These are phyloP conservation scores for Elsinoe fawcettii DNA, from an alignment of 2,329 filamentous ascomycete genomes.

Conservation along the genomic window DNA sequence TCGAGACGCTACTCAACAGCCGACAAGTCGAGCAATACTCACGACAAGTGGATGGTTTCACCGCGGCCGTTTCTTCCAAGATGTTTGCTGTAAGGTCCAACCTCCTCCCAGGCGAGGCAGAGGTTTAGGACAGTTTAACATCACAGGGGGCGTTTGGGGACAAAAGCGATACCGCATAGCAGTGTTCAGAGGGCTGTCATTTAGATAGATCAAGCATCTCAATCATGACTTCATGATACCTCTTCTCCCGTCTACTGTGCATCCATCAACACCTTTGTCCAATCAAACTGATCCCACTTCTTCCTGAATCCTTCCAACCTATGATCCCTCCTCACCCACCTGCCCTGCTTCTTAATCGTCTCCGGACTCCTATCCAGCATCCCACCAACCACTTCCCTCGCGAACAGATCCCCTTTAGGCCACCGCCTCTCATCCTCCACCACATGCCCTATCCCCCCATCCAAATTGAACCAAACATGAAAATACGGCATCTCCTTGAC, in stretches of 20 bases:
- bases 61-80: slow-evolving; percentile 83
- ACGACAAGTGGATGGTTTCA: slow-evolving; percentile 93
- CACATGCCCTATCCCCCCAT: slow-evolving; percentile 86
- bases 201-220: background rate
- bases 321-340: slow-evolving; percentile 64
- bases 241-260: slow-evolving; percentile 19
- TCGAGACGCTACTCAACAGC: slow-evolving; percentile 91
- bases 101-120: slow-evolving; percentile 48
- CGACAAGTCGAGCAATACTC: slow-evolving; percentile 97
- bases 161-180: slow-evolving; percentile 8
- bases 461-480: slow-evolving; percentile 88
- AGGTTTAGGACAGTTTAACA: background rate
- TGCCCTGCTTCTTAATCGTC: slow-evolving; percentile 80
- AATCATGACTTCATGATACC: slow-evolving; percentile 6
- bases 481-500: slow-evolving; percentile 98
- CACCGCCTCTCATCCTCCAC: slow-evolving; percentile 79
- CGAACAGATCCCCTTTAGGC: slow-evolving; percentile 89
- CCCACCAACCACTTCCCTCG: slow-evolving; percentile 81
- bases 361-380: slow-evolving; percentile 80
- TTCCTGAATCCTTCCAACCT: slow-evolving; percentile 72
- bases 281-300: slow-evolving; percentile 89
- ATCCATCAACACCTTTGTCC: slow-evolving; percentile 58
- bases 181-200: background rate
- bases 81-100: slow-evolving; percentile 91
- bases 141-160: slow-evolving; percentile 6